A percentile compares a stretch with the other conserved stretches of the same genome.
Conservation (phyloP, 2,329 filamentous ascomycete genomes). For the Fusarium sp. region DNA sequence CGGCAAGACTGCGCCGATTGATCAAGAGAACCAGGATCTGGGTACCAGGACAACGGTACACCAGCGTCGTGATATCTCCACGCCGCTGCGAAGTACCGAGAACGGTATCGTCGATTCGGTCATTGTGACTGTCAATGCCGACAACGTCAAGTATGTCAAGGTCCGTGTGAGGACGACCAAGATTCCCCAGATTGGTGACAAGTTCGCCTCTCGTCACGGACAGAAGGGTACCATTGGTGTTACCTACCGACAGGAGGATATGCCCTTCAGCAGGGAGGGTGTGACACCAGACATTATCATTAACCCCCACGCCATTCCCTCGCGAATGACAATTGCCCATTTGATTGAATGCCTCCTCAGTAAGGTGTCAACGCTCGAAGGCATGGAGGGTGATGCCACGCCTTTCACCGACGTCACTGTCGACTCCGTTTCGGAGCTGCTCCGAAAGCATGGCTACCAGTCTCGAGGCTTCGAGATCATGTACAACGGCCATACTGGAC, state of each 20-base stretch:
- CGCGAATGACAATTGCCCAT: constrained; percentile 99
- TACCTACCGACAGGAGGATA: constrained; percentile 96
- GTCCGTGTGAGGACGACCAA: constrained; percentile 98
- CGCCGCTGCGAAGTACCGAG: constrained; percentile 92
- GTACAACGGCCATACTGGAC: constrained; percentile 98
- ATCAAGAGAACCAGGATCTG: constrained; percentile 91
- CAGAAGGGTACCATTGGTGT: constrained; percentile 99
- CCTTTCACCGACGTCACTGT: constrained; percentile 98
- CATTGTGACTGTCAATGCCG: constrained; percentile 91
- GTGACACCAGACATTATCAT: constrained; percentile 96
- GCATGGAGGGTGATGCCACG: constrained; percentile 96
- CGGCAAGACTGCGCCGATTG: constrained; percentile 96
- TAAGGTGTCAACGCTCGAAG: constrained; percentile 93
- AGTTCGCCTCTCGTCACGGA: constrained; percentile 98
- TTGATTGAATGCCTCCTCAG: constrained; percentile 98
- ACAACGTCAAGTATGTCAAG: constrained; percentile 96
- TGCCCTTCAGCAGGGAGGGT: constrained; percentile 96
- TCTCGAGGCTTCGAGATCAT: constrained; percentile 97
- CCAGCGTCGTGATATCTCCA: constrained; percentile 95
- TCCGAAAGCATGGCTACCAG: constrained; percentile 93
- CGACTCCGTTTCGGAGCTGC: constrained; percentile 87
- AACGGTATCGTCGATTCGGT: constrained; percentile 97
- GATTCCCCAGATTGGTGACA: constrained; percentile 98
- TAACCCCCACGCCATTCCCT: constrained; percentile 99
- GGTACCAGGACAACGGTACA: constrained; percentile 92